Evolutionary conservation across 2,329 filamentous ascomycete genomes (phyloP), one percentile per base, ranked within the genome.

Genomic region (Fusarium zealandicum): DNA sequence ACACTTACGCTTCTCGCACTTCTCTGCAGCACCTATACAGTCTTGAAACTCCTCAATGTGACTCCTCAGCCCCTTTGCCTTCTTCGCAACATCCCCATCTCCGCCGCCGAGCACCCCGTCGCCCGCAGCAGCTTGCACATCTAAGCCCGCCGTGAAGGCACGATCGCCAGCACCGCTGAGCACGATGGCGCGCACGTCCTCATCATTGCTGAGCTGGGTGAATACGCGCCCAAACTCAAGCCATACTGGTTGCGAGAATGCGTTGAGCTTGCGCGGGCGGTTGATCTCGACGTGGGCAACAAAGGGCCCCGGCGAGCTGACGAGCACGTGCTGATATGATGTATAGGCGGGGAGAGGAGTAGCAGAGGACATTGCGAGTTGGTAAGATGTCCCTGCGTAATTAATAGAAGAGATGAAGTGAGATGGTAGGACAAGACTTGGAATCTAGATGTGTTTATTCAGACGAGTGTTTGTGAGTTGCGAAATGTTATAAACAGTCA

Each of bases 231-330:
- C 84, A 59, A 96, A 81, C 77, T 96, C 92, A 46, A 88, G 78
- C 92, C 93, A 97, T 86, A 97, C 93, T 47, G 84, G 78, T 72
- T 91, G 86, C 63, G 86, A 82, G 73, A 96, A 97, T 61, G 93
- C 87, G 73, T 98, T 98, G 72, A 97, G 79, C 78, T 96, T 96
- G 63, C 85, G 75, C 1, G 93, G 86, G 1, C 93, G 85, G 78
- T 96, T 93, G 76, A 96, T 96, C 76, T 97, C 89, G 54, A 98
- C 89, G 72, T 96, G 91, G n/a, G 88, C 90, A 41, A 97, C 88
- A 77, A 86, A 86, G 68, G 88, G 82, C 31, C 77, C 69, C 0
- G 92, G 90, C 35, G 86, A 86, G n/a, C 83, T 85, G 64, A 96
- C 80, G 62, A 86, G 85, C 82, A 92, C 92, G 79, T 90, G 80